Evolutionary conservation across 257 asterid genomes (phyloP).

Genomic region (Paraleonurus japonicus): DNA sequence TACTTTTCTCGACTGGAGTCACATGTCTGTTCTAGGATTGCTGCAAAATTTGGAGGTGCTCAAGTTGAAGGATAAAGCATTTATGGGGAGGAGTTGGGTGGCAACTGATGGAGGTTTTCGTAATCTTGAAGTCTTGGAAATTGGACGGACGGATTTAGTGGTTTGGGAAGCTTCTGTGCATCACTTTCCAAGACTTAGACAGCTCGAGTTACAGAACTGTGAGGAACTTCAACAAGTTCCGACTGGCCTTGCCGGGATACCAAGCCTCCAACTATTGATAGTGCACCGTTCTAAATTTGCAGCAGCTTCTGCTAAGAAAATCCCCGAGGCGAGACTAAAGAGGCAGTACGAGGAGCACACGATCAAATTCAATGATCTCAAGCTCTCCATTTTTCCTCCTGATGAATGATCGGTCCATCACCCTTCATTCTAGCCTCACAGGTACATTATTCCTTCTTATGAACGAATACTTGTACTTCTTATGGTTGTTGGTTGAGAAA

Average conservation of each 20-base stretch:
- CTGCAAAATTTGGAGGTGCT: slow-evolving; percentile 31
- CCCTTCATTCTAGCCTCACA: not conserved
- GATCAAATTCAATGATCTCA: not conserved
- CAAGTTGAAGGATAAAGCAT: slow-evolving; percentile 31
- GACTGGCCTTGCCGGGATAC: slow-evolving; percentile 24
- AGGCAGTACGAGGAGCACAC: slow-evolving; percentile 1
- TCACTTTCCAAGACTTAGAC: slow-evolving; percentile 34
- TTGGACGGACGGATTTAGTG: slow-evolving; percentile 33
- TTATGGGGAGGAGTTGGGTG: slow-evolving; percentile 36
- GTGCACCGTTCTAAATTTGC: slow-evolving; percentile 18
- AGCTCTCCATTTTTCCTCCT: slow-evolving; percentile 36
- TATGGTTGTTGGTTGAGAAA: too few species aligned
- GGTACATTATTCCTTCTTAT: not conserved
- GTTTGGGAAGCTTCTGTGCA: slow-evolving; percentile 34
- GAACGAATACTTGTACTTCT: too few species aligned
- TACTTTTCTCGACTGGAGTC: slow-evolving; percentile 38
- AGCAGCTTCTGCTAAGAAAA: slow-evolving; percentile 28
- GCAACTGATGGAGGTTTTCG: slow-evolving; percentile 18
- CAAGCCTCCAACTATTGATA: slow-evolving; percentile 30
- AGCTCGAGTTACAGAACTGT: slow-evolving; percentile 32
- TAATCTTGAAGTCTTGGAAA: slow-evolving; percentile 31
- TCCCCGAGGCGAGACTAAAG: not conserved
- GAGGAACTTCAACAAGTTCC: slow-evolving; percentile 34
- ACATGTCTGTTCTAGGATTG: slow-evolving; percentile 36
- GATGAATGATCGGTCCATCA: not conserved